Base-by-base conservation (phyloP, 768 basidiomycete species). In the Pisolithus tinctorius region DNA sequence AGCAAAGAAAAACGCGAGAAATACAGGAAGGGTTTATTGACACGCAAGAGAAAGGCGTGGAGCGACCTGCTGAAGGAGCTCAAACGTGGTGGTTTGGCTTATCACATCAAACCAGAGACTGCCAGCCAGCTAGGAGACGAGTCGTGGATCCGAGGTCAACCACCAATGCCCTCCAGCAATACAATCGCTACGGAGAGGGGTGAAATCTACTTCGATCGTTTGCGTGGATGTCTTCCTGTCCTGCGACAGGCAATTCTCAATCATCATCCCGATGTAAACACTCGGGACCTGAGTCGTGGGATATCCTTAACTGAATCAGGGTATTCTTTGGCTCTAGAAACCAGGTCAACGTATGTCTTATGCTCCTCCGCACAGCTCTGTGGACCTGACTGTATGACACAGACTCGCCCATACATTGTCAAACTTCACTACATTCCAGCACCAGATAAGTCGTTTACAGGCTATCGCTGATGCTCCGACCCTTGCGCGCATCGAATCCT, bases 51-150 rank as follows among this genome's bases (percentile, higher is more conserved):
- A 55, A 90, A 89, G 62, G 93, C 93, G 0, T 92, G 86, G 80
- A 84, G 86, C 26, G 93, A 98, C 63, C 73, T 96, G 17, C 72
- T 96, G 55, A 95, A 93, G 67, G 92, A 93, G 61, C 71, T 96
- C 49, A 89, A 89, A 64, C 77, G 79, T 1, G 73, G 80, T 17
- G 96, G 96, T 17, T 75, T 97, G 48, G 73, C 90, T 0, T 67
- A 74, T 38, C 86, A 80, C 48, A 69, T 90, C 47, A 88, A 85
- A 61, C 79, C 89, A 1, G 86, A 88, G 23, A 63, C 84, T 25
- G 74, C 91, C 4, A 71, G 68, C 20, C 77, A 72, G 37, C 79
- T 86, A 52, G 61, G 64, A 23, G 78, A 81, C 53, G 67, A 71
- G 29, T 71, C 71, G 16, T 88, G 85, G 84, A 69, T 92, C 30